These are phyloP conservation scores for Drosera capensis DNA, from an alignment of 148 eudicot genomes.

Conservation along the genomic window DNA sequence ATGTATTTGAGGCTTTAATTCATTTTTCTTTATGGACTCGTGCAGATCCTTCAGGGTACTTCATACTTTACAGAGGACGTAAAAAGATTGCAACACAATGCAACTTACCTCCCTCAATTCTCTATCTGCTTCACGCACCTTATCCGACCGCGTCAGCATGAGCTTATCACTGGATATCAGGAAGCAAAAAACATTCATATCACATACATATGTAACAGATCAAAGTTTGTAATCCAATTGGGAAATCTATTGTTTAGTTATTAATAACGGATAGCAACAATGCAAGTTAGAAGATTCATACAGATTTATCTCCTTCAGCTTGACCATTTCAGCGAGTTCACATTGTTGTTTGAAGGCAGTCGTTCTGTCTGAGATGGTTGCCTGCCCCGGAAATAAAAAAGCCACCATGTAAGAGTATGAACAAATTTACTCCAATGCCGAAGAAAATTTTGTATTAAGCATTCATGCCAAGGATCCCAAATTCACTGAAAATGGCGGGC, in stretches of 20 bases:
- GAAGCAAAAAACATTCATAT: background rate
- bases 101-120: conserved; percentile 62
- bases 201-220: conserved; percentile 1
- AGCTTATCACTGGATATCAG: conserved; percentile 54
- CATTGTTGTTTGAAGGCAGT: conserved; percentile 80
- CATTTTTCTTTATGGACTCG: too few relatives aligned
- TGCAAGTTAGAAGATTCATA: conserved; percentile 20
- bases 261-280: background rate
- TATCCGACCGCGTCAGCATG: conserved; percentile 71
- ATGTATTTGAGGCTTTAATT: too few relatives aligned
- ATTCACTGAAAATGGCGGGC: background rate
- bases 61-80: too few relatives aligned
- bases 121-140: conserved; percentile 57
- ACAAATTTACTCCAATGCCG: background rate
- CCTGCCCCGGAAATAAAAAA: conserved; percentile 33
- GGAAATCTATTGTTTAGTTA: background rate
- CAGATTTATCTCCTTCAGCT: conserved; percentile 91
- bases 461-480: too few relatives aligned
- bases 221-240: background rate
- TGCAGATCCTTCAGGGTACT: too few relatives aligned
- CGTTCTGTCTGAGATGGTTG: conserved; percentile 83
- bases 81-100: too few relatives aligned
- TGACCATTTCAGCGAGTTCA: conserved; percentile 78
- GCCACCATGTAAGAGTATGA: background rate
- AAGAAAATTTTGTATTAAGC: too few relatives aligned